These are phyloP conservation scores for Ogataea parapolymorpha DNA, from an alignment of 805 yeast genomes.

Conservation along the genomic window DNA sequence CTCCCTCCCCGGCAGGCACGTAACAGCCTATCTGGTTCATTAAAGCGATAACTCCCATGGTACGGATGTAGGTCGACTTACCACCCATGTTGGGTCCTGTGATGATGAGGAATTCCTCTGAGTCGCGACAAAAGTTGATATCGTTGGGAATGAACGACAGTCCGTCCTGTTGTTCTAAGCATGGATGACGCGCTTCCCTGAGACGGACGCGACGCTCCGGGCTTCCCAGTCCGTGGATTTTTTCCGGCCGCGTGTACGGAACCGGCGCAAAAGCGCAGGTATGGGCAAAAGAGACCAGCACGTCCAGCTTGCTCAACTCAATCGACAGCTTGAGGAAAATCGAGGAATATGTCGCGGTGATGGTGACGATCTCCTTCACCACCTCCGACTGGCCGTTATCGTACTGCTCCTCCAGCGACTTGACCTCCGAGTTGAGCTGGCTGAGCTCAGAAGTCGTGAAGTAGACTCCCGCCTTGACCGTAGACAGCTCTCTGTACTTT, in stretches of 20 bases:
- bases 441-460: constrained; percentile 73
- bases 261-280: constrained; percentile 78
- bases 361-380: constrained; percentile 77
- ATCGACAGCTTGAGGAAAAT: constrained; percentile 67
- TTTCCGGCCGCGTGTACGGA: constrained; percentile 70
- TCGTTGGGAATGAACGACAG: constrained; percentile 90
- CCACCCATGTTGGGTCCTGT: constrained; percentile 99
- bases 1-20: constrained; percentile 69
- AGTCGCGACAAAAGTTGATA: constrained; percentile 55
- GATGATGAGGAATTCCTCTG: constrained; percentile 71
- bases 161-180: constrained; percentile 89
- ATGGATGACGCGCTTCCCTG: constrained; percentile 88
- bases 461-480: constrained; percentile 92
- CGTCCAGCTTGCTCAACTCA: constrained; percentile 73
- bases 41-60: constrained; percentile 80
- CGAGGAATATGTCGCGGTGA: constrained; percentile 77
- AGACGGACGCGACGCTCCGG: constrained; percentile 49
- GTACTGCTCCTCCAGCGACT: constrained; percentile 61
- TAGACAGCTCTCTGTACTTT: constrained; percentile 74
- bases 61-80: constrained; percentile 88
- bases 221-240: constrained; percentile 51
- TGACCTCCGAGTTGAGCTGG: constrained; percentile 55
- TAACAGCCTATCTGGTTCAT: constrained; percentile 90
- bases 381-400: constrained; percentile 71
- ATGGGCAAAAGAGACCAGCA: constrained; percentile 80